Evolutionary conservation across 495 filamentous ascomycete species (phyloP).

Genomic region (Penicillium samsonianum): DNA sequence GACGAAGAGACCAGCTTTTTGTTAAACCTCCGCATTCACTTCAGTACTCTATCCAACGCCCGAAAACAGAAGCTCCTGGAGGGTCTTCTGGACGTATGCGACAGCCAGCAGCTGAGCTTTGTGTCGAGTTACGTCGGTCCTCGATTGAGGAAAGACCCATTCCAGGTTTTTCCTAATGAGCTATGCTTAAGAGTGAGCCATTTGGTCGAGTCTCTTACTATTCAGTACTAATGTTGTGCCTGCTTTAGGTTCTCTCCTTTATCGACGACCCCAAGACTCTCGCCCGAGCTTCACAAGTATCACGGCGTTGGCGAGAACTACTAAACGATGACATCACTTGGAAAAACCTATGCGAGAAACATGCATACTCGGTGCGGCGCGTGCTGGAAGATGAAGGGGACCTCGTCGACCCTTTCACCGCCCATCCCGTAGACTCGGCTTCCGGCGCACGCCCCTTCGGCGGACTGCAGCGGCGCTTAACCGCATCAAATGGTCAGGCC

Average conservation of each 20-base stretch:
- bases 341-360: constrained; percentile 94
- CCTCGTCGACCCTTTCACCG: constrained; percentile 40
- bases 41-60: constrained; percentile 53
- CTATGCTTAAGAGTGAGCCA: constrained; percentile 76
- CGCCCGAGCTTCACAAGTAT: constrained; percentile 90
- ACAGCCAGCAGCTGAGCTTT: constrained; percentile 91
- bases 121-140: constrained; percentile 92
- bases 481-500: constrained; percentile 29
- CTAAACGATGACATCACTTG: constrained; percentile 95
- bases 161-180: constrained; percentile 85
- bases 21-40: constrained; percentile 56
- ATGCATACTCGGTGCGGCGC: constrained; percentile 71
- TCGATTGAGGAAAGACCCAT: constrained; percentile 92
- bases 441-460: constrained; percentile 24
- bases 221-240: constrained; percentile 9
- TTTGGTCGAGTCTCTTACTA: constrained; percentile 4
- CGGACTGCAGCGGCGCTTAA: constrained; percentile 31
- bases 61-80: constrained; percentile 69
- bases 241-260: constrained; percentile 78
- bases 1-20: constrained; percentile 59
- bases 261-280: constrained; percentile 94
- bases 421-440: constrained; percentile 25
- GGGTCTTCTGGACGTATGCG: constrained; percentile 86
- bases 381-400: constrained; percentile 50
- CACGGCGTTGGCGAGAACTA: constrained; percentile 86